Evolutionary conservation across 805 yeast genomes (phyloP), one percentile per base, ranked within the genome.

Genomic region (Wickerhamiella vanderwaltii): DNA sequence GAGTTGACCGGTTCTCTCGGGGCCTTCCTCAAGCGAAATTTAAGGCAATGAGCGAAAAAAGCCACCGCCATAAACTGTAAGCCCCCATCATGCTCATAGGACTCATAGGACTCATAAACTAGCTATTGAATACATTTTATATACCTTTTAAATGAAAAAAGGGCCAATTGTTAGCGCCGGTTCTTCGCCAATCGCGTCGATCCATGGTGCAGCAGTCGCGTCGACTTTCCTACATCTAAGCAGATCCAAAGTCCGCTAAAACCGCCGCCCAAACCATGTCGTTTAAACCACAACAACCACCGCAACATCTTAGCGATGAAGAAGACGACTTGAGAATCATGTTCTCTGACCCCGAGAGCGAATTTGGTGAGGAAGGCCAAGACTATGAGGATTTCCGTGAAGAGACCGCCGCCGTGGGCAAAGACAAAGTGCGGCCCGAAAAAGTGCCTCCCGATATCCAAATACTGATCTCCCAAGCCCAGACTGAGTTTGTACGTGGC

Each of bases 1-100:
- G 94, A 1, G 67, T 82, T 45, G 66, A 68, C 41, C 72, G 72
- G 52, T 85, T 91, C 81, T 62, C 78, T 30, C 63, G 68, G 39
- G 87, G 88, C 30, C 67, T 70, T 44, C 94, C 95, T 0, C 91
- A 81, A 58, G 49, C 59, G 43, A 72, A 85, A 37, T 84, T 83
- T 56, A 59, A 60, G 28, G 67, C 67, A 51, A 58, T 83, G 52
- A 66, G 74, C 29, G 58, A 58, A 36, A 77, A 72, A 56, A 64
- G 68, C 43, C 66, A 74, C 39, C 71, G 69, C 54, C 86, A 79
- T 56, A 81, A 81, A 62, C 53, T 79, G 48, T 78, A 58, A 17
- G 11, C 24, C n/a, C 9, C 7, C 19, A 29, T n/a, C n/a, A n/a
- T n/a, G n/a, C n/a, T n/a, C n/a, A n/a, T n/a, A n/a, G n/a, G n/a